Evolutionary conservation across 257 asterid genomes (phyloP), one percentile per base, ranked within the genome.

Genomic region (Cynanchum wilfordii): DNA sequence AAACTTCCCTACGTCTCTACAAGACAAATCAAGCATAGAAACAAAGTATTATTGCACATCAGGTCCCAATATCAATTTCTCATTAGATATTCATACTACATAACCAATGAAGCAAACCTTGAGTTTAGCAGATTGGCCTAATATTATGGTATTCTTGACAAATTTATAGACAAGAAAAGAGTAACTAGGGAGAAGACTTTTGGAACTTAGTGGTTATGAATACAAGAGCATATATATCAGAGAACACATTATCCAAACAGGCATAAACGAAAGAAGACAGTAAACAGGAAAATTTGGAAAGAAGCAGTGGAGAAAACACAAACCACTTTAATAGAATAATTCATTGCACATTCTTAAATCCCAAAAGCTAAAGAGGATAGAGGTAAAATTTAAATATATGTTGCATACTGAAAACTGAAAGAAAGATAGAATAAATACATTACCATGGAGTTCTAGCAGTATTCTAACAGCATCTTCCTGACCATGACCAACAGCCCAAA

Each of bases 401-500:
- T 42, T 3, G 22, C 22, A 15, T 38, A 70, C 5, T 44, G 10
- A 10, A 56, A 58, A 69, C 52, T 7, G 47, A 54, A 62, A 4
- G 10, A 50, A 27, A 40, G 56, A n/a, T n/a, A n/a, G n/a, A 1
- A 56, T 65, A 76, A 90, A 85, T 82, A 94, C 99, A 60, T 91
- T 77, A 80, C 98, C 99, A 62, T 79, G 80, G 76, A 88, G 92
- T 78, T 91, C 93, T 38, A 95, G 81, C 60, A 95, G 90, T 70
- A 91, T 38, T 87, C 87, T 81, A 67, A 95, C 96, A 65, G 97
- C 83, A 65, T 92, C 95, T 80, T 70, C 82, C 78, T 95, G 96
- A 75, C 83, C 92, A 67, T 88, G 93, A 78, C 99, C 99, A 60
- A 97, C 97, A 81, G 99, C 99, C 99, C 98, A 92, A 69, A 95